A percentile compares a stretch with the other conserved stretches of the same genome.
These are phyloP conservation scores for Talaromyces sp. DNA, from an alignment of 2,329 filamentous ascomycete species.

Conservation along the genomic window DNA sequence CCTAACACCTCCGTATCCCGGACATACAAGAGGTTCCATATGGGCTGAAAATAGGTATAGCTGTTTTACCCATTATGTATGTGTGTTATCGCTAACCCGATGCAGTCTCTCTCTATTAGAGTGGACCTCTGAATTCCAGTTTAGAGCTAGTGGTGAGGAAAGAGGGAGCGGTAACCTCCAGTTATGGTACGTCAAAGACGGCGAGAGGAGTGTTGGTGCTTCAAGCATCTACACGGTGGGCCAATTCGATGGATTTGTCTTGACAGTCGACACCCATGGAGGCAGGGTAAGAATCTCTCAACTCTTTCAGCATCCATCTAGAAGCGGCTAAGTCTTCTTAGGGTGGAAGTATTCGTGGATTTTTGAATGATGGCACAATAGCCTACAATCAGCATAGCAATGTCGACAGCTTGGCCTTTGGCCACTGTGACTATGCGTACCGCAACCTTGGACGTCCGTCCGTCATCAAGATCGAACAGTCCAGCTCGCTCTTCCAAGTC, in stretches of 20 bases:
- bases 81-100: neutral
- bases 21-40: slow-evolving; percentile 76
- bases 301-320: neutral
- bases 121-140: slow-evolving; percentile 82
- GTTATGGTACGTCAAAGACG: slow-evolving; percentile 80
- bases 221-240: slow-evolving; percentile 80
- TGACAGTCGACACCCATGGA: slow-evolving; percentile 81
- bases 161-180: slow-evolving; percentile 84
- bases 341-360: slow-evolving; percentile 81
- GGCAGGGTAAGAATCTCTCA: slow-evolving; percentile 49
- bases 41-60: slow-evolving; percentile 65
- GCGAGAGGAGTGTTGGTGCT: slow-evolving; percentile 61
- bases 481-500: slow-evolving; percentile 65
- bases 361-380: slow-evolving; percentile 83
- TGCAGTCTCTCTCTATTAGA: slow-evolving; percentile 51
- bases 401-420: slow-evolving; percentile 84
- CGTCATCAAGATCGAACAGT: slow-evolving; percentile 70
- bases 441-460: slow-evolving; percentile 86
- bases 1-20: slow-evolving; percentile 82
- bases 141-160: slow-evolving; percentile 82
- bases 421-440: slow-evolving; percentile 86
- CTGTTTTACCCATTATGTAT: neutral
- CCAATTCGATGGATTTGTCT: slow-evolving; percentile 82
- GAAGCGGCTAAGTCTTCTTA: slow-evolving; percentile 22
- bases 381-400: slow-evolving; percentile 74